Evolutionary conservation across 106 monocot genomes (phyloP).

Genomic region (Agapanthus africanus): DNA sequence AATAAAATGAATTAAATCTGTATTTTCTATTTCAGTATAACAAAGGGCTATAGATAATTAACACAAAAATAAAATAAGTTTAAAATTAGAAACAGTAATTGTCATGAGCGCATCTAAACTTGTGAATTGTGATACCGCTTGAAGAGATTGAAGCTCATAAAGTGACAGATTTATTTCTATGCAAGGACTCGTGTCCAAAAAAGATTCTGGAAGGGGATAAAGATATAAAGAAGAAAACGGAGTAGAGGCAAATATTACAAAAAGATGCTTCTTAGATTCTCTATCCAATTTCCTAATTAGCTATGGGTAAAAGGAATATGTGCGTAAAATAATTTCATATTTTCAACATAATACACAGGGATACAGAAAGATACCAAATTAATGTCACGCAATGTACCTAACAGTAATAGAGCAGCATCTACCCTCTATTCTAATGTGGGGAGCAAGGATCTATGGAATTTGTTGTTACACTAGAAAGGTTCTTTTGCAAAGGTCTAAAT

Average conservation of each 20-base stretch:
- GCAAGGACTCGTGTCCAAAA: not conserved
- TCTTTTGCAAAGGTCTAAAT: not conserved
- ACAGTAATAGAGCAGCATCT: not conserved
- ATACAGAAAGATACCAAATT: no score
- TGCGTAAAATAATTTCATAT: not conserved
- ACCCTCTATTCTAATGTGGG: not conserved
- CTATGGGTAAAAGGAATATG: not conserved
- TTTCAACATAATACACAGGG: not conserved
- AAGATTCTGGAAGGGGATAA: not conserved
- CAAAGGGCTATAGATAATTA: not conserved
- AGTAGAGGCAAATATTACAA: not conserved
- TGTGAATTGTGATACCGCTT: not conserved
- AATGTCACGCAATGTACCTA: no score
- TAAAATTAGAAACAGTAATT: not conserved
- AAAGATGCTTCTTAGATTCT: not conserved
- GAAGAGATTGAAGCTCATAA: not conserved
- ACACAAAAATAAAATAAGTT: not conserved
- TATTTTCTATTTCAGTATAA: not conserved
- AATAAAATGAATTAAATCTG: not conserved
- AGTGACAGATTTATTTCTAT: not conserved
- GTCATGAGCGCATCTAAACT: not conserved
- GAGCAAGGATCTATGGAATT: no score
- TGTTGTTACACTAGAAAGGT: not conserved
- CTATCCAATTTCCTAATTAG: not conserved
- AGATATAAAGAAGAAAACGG: not conserved